These are phyloP conservation scores for Botrytis galanthina DNA, from an alignment of 2,329 filamentous ascomycete species.

Conservation along the genomic window DNA sequence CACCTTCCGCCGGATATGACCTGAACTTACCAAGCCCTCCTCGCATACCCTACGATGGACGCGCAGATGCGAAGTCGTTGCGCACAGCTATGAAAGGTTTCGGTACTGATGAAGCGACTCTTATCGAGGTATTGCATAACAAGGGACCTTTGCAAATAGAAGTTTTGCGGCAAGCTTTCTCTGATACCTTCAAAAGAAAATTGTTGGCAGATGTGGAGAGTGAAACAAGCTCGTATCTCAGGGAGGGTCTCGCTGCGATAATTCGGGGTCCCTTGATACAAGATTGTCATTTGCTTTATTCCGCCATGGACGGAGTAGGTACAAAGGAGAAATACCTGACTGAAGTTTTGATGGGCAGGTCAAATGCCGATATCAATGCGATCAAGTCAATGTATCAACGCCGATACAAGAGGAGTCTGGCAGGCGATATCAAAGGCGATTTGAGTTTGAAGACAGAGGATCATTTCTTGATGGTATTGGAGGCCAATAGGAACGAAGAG, in stretches of 20 bases:
- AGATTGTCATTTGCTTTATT: conserved; percentile 68
- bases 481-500: conserved; percentile 74
- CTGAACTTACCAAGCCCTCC: conserved; percentile 50
- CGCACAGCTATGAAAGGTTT: conserved; percentile 90
- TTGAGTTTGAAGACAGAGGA: conserved; percentile 82
- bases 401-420: conserved; percentile 64
- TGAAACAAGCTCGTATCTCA: conserved; percentile 74
- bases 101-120: conserved; percentile 77
- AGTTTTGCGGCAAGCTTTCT: conserved; percentile 64
- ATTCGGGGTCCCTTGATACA: conserved; percentile 75
- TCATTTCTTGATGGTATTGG: conserved; percentile 79
- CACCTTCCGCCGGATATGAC: conserved; percentile 72
- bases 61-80: conserved; percentile 66
- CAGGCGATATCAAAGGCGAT: conserved; percentile 72
- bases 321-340: conserved; percentile 86
- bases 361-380: conserved; percentile 81
- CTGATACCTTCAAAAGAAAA: conserved; percentile 61
- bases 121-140: conserved; percentile 68
- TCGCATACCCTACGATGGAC: conserved; percentile 66
- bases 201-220: conserved; percentile 73
- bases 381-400: conserved; percentile 79
- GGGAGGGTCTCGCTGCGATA: conserved; percentile 70
- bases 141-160: conserved; percentile 78
- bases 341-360: conserved; percentile 77
- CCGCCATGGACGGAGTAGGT: conserved; percentile 74